Percentiles rank a stretch among this genome's conserved stretches.
Evolutionary conservation across 371 early-diverging fungal genomes (phyloP).

Genomic region (Rhizopus arrhizus): DNA sequence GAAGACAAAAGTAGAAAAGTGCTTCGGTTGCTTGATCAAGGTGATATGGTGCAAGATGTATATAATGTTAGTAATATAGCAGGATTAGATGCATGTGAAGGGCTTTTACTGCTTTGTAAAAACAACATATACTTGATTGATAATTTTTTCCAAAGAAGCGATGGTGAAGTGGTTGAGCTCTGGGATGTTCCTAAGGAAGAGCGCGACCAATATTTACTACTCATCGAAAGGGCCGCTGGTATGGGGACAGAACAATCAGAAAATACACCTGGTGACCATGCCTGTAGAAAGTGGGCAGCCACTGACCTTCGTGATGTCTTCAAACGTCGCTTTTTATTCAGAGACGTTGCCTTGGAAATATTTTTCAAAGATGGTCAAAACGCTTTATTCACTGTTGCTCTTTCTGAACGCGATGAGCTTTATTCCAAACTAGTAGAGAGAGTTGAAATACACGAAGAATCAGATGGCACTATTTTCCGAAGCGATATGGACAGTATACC

Average conservation of each 20-base stretch:
- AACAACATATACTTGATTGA: slow-evolving; percentile 77
- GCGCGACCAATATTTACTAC: slow-evolving; percentile 67
- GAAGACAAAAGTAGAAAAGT: slow-evolving; percentile 79
- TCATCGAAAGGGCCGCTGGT: slow-evolving; percentile 62
- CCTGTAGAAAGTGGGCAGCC: slow-evolving; percentile 65
- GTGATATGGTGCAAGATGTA: slow-evolving; percentile 73
- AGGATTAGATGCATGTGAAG: slow-evolving; percentile 77
- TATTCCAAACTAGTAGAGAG: slow-evolving; percentile 67
- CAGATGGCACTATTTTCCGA: slow-evolving; percentile 54
- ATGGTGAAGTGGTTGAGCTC: slow-evolving; percentile 79
- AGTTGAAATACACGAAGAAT: slow-evolving; percentile 47
- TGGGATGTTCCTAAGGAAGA: slow-evolving; percentile 73
- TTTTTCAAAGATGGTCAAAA: slow-evolving; percentile 79
- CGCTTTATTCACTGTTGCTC: slow-evolving; percentile 67
- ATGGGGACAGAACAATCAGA: slow-evolving; percentile 50
- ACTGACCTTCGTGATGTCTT: slow-evolving; percentile 77
- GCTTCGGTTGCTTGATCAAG: slow-evolving; percentile 67
- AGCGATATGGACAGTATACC: slow-evolving; percentile 33
- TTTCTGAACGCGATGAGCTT: slow-evolving; percentile 69
- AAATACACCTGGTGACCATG: slow-evolving; percentile 57
- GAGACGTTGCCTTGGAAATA: slow-evolving; percentile 79
- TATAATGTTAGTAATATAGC: slow-evolving; percentile 75
- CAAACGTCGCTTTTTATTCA: slow-evolving; percentile 66
- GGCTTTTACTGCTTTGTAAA: slow-evolving; percentile 70
- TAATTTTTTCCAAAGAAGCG: slow-evolving; percentile 69